Evolutionary conservation across 2,329 filamentous ascomycete species (phyloP).

Genomic region (Coleophoma eucalyptorum): DNA sequence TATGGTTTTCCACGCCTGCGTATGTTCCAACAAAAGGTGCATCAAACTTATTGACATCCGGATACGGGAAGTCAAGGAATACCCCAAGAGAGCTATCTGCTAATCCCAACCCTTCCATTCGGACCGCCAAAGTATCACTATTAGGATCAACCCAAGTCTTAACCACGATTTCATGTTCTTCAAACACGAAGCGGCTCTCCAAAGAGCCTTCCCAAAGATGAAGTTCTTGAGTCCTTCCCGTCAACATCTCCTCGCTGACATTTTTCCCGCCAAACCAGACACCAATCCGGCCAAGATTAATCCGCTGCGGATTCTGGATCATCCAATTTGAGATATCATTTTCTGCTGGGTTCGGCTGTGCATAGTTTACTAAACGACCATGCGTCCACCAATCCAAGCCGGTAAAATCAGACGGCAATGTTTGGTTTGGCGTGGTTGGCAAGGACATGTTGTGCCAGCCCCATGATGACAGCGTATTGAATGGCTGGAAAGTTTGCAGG

Average conservation of each 20-base stretch:
- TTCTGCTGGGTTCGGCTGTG: constrained; percentile 35
- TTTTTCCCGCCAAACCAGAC: constrained; percentile 30
- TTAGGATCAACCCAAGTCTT: constrained; percentile 34
- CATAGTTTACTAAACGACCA: constrained; percentile 37
- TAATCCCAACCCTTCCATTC: constrained; percentile 32
- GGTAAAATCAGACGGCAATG: constrained; percentile 31
- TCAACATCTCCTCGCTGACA: constrained; percentile 26
- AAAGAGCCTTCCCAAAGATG: constrained; percentile 36
- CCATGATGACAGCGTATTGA: constrained; percentile 38
- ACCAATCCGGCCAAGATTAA: constrained; percentile 39
- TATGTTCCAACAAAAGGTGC: constrained; percentile 35
- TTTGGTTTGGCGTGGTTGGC: constrained; percentile 30
- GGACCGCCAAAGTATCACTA: constrained; percentile 32
- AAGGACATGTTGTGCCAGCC: constrained; percentile 41
- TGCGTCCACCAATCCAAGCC: constrained; percentile 38
- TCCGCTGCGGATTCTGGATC: constrained; percentile 42
- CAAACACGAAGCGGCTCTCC: constrained; percentile 31
- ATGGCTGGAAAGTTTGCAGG: constrained; percentile 38
- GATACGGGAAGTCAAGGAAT: constrained; percentile 39
- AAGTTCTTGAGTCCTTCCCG: constrained; percentile 28
- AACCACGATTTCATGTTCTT: constrained; percentile 28
- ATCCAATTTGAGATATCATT: constrained; percentile 43
- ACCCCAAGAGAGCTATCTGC: constrained; percentile 28
- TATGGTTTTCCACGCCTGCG: constrained; percentile 30
- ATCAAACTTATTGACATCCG: constrained; percentile 38